Conservation (phyloP, 164 flowering plant species). For the Magnolia sinica region DNA sequence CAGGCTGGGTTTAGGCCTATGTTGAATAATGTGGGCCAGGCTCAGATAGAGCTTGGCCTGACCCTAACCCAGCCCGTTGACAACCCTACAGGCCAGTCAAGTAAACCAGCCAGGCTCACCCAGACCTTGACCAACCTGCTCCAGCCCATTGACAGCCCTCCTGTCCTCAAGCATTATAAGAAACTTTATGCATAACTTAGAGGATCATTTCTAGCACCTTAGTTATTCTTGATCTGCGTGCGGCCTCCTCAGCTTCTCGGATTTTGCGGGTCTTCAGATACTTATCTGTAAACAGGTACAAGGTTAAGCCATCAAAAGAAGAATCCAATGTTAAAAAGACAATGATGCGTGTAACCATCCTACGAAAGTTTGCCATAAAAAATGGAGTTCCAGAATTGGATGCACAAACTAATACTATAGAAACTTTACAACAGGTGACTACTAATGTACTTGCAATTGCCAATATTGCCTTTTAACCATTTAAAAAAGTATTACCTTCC, state of each 20-base stretch:
- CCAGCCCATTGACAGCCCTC: background rate
- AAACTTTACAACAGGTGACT: background rate
- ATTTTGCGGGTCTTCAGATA: constrained; percentile 73
- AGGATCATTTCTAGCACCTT: constrained; percentile 42
- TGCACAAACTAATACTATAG: background rate
- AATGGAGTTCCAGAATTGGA: background rate
- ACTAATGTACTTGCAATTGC: background rate
- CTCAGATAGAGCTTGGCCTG: too few relatives aligned
- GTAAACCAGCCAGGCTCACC: too few relatives aligned
- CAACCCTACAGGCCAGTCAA: too few relatives aligned
- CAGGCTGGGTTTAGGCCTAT: too few relatives aligned
- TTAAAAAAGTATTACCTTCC: constrained; percentile 53
- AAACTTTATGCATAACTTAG: background rate
- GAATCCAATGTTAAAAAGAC: background rate
- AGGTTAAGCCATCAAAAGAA: constrained; percentile 9
- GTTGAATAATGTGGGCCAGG: too few relatives aligned
- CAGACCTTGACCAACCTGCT: too few relatives aligned
- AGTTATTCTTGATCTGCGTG: constrained; percentile 69
- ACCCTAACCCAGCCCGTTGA: too few relatives aligned
- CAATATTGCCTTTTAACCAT: background rate
- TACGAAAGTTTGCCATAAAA: background rate
- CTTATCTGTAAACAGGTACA: constrained; percentile 45
- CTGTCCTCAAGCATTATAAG: background rate
- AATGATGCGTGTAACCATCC: background rate
- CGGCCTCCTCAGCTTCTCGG: constrained; percentile 91